Conservation (phyloP, 371 early-diverging fungal genomes). For the Blakeslea trispora region DNA sequence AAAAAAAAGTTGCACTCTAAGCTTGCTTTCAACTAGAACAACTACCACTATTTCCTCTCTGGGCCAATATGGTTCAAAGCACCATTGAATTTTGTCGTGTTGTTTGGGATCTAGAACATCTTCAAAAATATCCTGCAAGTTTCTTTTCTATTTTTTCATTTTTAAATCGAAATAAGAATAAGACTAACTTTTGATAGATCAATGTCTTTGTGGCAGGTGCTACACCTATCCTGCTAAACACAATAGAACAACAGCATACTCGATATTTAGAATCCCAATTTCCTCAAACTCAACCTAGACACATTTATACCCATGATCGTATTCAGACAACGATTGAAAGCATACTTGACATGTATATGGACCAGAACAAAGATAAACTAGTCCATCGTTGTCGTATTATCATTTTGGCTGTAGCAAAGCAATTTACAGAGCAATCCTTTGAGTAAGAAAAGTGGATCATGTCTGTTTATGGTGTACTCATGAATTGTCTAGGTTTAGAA, state of each 20-base stretch:
- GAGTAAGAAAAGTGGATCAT: no score
- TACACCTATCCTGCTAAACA: conserved; percentile 16
- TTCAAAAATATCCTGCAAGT: conserved; percentile 15
- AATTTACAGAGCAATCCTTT: conserved; percentile 14
- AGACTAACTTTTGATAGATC: conserved; percentile 20
- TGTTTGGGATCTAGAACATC: conserved; percentile 26
- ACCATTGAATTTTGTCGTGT: conserved; percentile 38
- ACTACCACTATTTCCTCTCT: conserved; percentile 35
- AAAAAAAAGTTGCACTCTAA: neutral
- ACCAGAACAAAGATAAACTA: neutral
- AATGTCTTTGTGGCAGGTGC: conserved; percentile 23
- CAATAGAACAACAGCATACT: conserved; percentile 9
- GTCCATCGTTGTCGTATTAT: conserved; percentile 26
- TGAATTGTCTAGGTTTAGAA: conserved; percentile 29
- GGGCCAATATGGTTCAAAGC: conserved; percentile 41
- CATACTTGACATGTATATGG: conserved; percentile 5
- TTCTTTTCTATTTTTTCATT: neutral
- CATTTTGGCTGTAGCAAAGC: conserved; percentile 18
- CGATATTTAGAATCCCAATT: conserved; percentile 12
- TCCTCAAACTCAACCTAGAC: conserved; percentile 25
- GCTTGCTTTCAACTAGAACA: conserved; percentile 18
- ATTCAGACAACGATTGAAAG: conserved; percentile 18
- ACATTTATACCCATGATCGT: conserved; percentile 13
- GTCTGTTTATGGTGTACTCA: no score
- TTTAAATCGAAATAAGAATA: no score